Conservation (phyloP, 2,329 filamentous ascomycete species). For the Pseudogymnoascus sp. region DNA sequence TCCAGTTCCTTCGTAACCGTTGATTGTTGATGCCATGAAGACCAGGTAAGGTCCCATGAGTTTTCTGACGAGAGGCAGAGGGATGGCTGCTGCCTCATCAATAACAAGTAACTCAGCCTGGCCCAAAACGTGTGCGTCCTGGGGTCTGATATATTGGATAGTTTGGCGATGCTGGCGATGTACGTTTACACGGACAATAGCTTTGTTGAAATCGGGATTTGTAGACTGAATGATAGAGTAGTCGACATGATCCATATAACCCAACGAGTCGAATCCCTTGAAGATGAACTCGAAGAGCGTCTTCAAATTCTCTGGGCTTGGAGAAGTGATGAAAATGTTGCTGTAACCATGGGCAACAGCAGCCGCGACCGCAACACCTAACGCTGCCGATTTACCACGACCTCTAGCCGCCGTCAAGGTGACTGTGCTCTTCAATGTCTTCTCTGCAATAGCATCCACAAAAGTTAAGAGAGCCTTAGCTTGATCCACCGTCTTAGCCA, state of each 20-base stretch:
- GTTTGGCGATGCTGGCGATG: constrained; percentile 93
- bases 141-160: constrained; percentile 95
- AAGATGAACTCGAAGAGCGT: constrained; percentile 98
- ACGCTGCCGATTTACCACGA: constrained; percentile 90
- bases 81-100: constrained; percentile 95
- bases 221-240: constrained; percentile 98
- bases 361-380: constrained; percentile 89
- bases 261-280: constrained; percentile 92
- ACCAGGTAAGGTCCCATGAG: constrained; percentile 95
- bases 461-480: constrained; percentile 96
- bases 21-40: constrained; percentile 99
- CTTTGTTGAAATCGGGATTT: constrained; percentile 98
- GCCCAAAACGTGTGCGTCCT: constrained; percentile 89
- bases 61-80: constrained; percentile 83
- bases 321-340: constrained; percentile 98
- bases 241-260: constrained; percentile 90
- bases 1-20: constrained; percentile 95
- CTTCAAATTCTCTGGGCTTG: constrained; percentile 96
- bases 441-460: constrained; percentile 91
- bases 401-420: constrained; percentile 89
- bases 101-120: constrained; percentile 95
- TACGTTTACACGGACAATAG: constrained; percentile 93
- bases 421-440: constrained; percentile 89
- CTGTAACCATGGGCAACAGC: constrained; percentile 95
- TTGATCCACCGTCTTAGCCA: constrained; percentile 89